These are phyloP conservation scores for Trichoderma cornu-damae DNA, from an alignment of 2,329 filamentous ascomycete genomes.

Conservation along the genomic window DNA sequence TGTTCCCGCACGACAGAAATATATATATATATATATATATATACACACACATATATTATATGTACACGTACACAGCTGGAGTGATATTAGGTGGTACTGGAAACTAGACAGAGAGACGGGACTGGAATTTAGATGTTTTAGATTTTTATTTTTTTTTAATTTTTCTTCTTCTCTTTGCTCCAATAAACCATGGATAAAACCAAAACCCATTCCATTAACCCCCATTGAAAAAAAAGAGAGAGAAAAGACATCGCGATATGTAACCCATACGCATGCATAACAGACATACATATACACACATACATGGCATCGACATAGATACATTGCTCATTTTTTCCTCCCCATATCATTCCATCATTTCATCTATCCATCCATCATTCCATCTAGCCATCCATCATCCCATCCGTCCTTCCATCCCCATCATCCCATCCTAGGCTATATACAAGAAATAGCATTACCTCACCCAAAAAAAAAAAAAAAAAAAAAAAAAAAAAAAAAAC, in stretches of 20 bases:
- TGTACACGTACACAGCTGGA: too few relatives aligned
- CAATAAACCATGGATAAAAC: not conserved
- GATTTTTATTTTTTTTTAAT: too few relatives aligned
- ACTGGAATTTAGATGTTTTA: conserved; percentile 7
- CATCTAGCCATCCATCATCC: not conserved
- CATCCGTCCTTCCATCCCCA: not conserved
- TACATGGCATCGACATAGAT: not conserved
- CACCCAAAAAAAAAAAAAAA: not conserved
- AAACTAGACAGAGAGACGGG: not conserved
- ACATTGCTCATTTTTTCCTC: not conserved
- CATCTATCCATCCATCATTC: not conserved
- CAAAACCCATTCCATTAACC: too few relatives aligned
- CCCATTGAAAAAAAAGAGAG: too few relatives aligned
- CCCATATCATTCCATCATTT: not conserved
- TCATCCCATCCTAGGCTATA: conserved; percentile 1
- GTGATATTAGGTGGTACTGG: not conserved
- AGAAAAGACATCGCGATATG: too few relatives aligned
- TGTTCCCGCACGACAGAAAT: too few relatives aligned
- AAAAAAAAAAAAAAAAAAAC: not conserved
- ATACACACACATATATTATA: too few relatives aligned
- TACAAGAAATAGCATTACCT: conserved; percentile 1
- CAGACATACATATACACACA: not conserved
- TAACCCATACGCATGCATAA: too few relatives aligned
- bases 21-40: too few relatives aligned
- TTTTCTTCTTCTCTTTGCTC: too few relatives aligned